Percentiles rank a stretch among this genome's conserved stretches.
Evolutionary conservation across 352 stramenopile species (phyloP).

Genomic region (Phytopythium mirpurense): DNA sequence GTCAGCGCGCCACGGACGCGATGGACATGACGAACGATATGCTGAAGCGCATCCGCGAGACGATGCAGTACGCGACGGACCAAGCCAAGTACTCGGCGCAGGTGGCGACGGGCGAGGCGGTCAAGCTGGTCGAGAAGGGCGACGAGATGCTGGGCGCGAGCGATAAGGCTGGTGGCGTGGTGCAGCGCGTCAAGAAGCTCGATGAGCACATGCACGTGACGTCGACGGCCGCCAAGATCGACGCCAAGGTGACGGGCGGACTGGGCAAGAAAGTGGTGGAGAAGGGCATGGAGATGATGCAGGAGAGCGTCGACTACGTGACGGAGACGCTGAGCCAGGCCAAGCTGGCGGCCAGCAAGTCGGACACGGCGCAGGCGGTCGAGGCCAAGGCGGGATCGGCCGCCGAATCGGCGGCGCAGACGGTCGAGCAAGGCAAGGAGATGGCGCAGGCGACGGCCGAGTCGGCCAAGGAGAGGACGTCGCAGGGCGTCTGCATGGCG

Average conservation of each 20-base stretch:
- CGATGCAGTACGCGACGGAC: slow-evolving; percentile 31
- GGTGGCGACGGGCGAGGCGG: slow-evolving; percentile 38
- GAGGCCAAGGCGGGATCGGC: slow-evolving; percentile 28
- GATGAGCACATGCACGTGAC: slow-evolving; percentile 54
- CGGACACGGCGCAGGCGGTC: slow-evolving; percentile 26
- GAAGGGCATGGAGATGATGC: slow-evolving; percentile 55
- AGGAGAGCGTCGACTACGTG: slow-evolving; percentile 62
- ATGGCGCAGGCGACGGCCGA: slow-evolving; percentile 18
- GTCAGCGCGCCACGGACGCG: slow-evolving; percentile 51
- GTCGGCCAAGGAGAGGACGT: slow-evolving; percentile 21
- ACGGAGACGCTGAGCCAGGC: slow-evolving; percentile 56
- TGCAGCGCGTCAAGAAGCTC: slow-evolving; percentile 43
- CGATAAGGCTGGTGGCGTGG: slow-evolving; percentile 29
- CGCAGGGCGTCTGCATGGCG: slow-evolving; percentile 10
- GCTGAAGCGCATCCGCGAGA: slow-evolving; percentile 34
- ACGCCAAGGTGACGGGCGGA: slow-evolving; percentile 58
- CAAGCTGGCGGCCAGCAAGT: slow-evolving; percentile 45
- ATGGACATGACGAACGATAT: slow-evolving; percentile 54
- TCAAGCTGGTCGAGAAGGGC: slow-evolving; percentile 37
- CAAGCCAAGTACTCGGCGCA: slow-evolving; percentile 19
- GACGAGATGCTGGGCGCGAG: slow-evolving; percentile 51
- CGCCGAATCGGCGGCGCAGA: slow-evolving; percentile 16
- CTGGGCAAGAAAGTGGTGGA: slow-evolving; percentile 43
- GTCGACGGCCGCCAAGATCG: slow-evolving; percentile 46
- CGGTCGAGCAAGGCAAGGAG: slow-evolving; percentile 20